Evolutionary conservation across 2,329 filamentous ascomycete species (phyloP).

Genomic region (Colletotrichum sp.): DNA sequence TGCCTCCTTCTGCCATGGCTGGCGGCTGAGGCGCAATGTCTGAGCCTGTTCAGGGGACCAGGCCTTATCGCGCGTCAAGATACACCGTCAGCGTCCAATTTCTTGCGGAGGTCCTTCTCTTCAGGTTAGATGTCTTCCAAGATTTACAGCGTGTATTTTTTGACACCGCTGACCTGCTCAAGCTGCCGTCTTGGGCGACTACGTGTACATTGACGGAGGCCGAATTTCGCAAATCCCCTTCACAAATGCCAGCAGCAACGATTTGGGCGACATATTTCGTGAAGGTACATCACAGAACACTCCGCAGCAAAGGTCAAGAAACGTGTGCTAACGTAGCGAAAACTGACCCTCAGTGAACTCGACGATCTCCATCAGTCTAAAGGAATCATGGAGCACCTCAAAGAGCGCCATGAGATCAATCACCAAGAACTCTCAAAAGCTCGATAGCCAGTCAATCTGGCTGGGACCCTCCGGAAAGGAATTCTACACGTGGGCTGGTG

Average conservation of each 20-base stretch:
- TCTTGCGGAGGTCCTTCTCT: too few relatives aligned
- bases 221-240: slow-evolving; percentile 27
- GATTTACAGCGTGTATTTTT: too few relatives aligned
- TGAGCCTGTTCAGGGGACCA: too few relatives aligned
- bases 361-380: slow-evolving; percentile 37
- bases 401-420: slow-evolving; percentile 32
- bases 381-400: slow-evolving; percentile 36
- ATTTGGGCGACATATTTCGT: slow-evolving; percentile 17
- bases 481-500: slow-evolving; percentile 40
- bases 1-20: neutral
- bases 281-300: neutral
- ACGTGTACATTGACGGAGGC: slow-evolving; percentile 43
- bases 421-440: slow-evolving; percentile 29
- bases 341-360: slow-evolving; percentile 27
- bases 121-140: too few relatives aligned
- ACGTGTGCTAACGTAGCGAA: neutral
- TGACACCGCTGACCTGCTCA: too few relatives aligned
- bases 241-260: too few relatives aligned
- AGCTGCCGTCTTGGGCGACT: slow-evolving; percentile 32
- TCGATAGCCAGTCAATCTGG: slow-evolving; percentile 37
- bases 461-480: slow-evolving; percentile 28
- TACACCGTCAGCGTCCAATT: too few relatives aligned
- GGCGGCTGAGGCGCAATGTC: too few relatives aligned
- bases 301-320: neutral
- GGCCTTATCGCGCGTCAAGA: too few relatives aligned